Conservation (phyloP, 768 basidiomycete species). For the Termitomyces sp. region DNA sequence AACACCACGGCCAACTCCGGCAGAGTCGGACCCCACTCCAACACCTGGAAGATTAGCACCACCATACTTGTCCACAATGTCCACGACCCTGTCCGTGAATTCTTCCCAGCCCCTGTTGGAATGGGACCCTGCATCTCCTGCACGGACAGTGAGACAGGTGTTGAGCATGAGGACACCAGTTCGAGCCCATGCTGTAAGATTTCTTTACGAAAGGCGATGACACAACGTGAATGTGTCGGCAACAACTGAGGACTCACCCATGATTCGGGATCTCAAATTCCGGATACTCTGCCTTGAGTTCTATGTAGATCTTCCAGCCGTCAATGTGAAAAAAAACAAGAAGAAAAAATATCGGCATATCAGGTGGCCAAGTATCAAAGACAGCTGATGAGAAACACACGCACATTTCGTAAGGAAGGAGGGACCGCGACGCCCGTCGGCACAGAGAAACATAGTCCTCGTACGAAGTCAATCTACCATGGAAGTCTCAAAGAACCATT, state of each 20-base stretch:
- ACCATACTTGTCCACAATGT: slow-evolving; percentile 71
- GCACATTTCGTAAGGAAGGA: slow-evolving; percentile 78
- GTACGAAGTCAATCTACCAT: slow-evolving; percentile 10
- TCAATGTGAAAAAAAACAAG: slow-evolving; percentile 7
- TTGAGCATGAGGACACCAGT: slow-evolving; percentile 90
- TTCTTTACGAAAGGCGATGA: slow-evolving; percentile 37
- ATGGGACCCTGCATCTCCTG: slow-evolving; percentile 74
- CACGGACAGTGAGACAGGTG: slow-evolving; percentile 86
- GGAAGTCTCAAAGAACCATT: neutral
- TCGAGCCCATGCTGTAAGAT: slow-evolving; percentile 74
- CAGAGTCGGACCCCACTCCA: slow-evolving; percentile 26
- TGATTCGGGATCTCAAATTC: slow-evolving; percentile 75
- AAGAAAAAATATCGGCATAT: neutral
- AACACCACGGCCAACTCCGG: slow-evolving; percentile 61
- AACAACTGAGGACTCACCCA: slow-evolving; percentile 51
- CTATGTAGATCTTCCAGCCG: slow-evolving; percentile 69
- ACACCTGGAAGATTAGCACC: slow-evolving; percentile 55
- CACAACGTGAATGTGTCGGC: neutral
- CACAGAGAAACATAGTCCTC: slow-evolving; percentile 90
- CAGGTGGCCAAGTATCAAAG: neutral
- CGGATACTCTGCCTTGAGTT: slow-evolving; percentile 80
- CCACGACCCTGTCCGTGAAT: slow-evolving; percentile 79
- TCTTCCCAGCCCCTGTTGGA: slow-evolving; percentile 85
- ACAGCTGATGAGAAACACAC: slow-evolving; percentile 14
- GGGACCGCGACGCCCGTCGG: slow-evolving; percentile 68